These are phyloP conservation scores for Asclepias syriaca DNA, from an alignment of 257 asterid species.

Conservation along the genomic window DNA sequence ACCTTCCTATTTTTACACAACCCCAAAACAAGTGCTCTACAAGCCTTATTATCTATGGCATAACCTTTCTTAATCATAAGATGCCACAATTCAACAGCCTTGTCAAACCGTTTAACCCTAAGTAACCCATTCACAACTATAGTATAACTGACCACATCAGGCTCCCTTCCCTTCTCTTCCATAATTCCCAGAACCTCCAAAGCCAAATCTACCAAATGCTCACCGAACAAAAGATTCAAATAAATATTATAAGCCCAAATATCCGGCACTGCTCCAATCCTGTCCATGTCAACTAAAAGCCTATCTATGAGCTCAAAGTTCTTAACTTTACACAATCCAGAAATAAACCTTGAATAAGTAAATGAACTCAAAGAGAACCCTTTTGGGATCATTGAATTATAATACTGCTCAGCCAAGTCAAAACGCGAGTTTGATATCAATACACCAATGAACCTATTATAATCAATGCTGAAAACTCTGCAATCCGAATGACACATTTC, in stretches of 20 bases:
- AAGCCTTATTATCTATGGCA: slow-evolving; percentile 66
- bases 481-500: slow-evolving; percentile 78
- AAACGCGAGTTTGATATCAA: slow-evolving; percentile 56
- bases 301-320: slow-evolving; percentile 63
- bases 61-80: slow-evolving; percentile 57
- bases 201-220: slow-evolving; percentile 63
- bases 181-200: slow-evolving; percentile 54
- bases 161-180: slow-evolving; percentile 65
- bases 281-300: slow-evolving; percentile 77
- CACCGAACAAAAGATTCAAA: slow-evolving; percentile 67
- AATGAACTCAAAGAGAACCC: slow-evolving; percentile 81
- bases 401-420: slow-evolving; percentile 62
- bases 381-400: slow-evolving; percentile 47
- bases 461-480: slow-evolving; percentile 76
- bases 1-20: slow-evolving; percentile 66
- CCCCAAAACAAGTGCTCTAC: slow-evolving; percentile 82
- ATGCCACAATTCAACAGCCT: slow-evolving; percentile 72
- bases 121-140: slow-evolving; percentile 58
- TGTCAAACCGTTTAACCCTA: slow-evolving; percentile 49
- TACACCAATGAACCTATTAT: slow-evolving; percentile 84
- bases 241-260: slow-evolving; percentile 89
- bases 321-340: slow-evolving; percentile 72
- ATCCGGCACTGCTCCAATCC: slow-evolving; percentile 62
- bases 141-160: slow-evolving; percentile 80
- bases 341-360: slow-evolving; percentile 83